phyloP scores from a whole-genome alignment of 1,284 basidiomycete species.

The Spongiforma sp. region DNA sequence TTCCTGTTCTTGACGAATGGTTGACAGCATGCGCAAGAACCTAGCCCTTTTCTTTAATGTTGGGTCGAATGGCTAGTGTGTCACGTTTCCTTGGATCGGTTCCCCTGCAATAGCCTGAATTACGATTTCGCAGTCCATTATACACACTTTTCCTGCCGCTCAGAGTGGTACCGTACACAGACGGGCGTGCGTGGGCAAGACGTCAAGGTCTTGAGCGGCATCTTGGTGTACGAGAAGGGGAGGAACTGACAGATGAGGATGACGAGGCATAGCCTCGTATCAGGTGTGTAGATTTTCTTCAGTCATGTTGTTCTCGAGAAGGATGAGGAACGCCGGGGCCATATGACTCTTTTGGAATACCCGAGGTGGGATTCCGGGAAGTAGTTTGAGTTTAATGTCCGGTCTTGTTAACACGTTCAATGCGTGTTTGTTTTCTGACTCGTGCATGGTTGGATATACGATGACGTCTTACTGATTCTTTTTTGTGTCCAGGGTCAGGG shows the following conservation, averaged over 20 bases:
- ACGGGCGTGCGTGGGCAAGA: conserved; percentile 86
- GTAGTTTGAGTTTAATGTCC: conserved; percentile 29
- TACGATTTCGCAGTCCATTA: conserved; percentile 54
- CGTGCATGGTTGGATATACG: not conserved
- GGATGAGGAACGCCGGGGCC: conserved; percentile 80
- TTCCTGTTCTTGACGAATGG: not conserved
- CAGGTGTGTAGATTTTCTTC: conserved; percentile 19
- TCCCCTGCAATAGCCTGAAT: not conserved
- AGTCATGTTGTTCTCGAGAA: conserved; percentile 31
- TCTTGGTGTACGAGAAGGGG: conserved; percentile 61
- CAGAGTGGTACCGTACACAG: conserved; percentile 80
- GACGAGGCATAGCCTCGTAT: conserved; percentile 34
- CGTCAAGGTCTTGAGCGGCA: conserved; percentile 65
- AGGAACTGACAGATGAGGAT: conserved; percentile 78
- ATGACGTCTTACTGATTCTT: conserved; percentile 14
- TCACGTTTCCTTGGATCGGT: conserved; percentile 19
- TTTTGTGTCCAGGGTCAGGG: not conserved
- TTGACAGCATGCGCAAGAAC: conserved; percentile 63
- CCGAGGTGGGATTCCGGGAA: conserved; percentile 26
- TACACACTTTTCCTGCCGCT: conserved; percentile 85
- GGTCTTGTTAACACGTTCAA: conserved; percentile 17
- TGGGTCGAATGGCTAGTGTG: conserved; percentile 81
- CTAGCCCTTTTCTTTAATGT: conserved; percentile 90
- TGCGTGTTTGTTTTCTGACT: conserved; percentile 26
- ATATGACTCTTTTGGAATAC: conserved; percentile 68